A percentile compares a stretch with the other conserved stretches of the same genome.
These are phyloP conservation scores for Galeopsis tetrahit DNA, from an alignment of 257 asterid genomes.

Conservation along the genomic window DNA sequence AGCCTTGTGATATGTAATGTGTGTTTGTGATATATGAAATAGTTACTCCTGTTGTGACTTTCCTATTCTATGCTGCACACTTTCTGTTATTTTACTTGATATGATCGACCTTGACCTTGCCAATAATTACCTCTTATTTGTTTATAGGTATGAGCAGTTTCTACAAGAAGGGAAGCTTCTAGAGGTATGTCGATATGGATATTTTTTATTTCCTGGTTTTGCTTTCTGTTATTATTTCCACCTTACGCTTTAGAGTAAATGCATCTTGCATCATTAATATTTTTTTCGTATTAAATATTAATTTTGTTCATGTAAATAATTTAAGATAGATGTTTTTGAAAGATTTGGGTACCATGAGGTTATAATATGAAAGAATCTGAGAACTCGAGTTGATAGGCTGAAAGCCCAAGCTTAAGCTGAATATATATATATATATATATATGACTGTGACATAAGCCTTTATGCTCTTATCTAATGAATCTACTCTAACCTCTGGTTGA, in stretches of 20 bases:
- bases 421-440: background rate
- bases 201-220: slow-evolving; percentile 10
- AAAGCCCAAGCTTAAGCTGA: slow-evolving; percentile 23
- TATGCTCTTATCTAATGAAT: slow-evolving; percentile 11
- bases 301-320: background rate
- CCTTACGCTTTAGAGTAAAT: slow-evolving; percentile 23
- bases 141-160: slow-evolving; percentile 77
- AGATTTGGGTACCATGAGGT: background rate
- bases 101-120: slow-evolving; percentile 4
- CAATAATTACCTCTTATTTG: slow-evolving; percentile 2
- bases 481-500: slow-evolving; percentile 10
- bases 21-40: slow-evolving; percentile 16
- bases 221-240: background rate
- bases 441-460: background rate
- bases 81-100: background rate
- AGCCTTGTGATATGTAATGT: slow-evolving; percentile 11
- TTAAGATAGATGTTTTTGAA: slow-evolving; percentile 14
- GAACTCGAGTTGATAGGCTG: background rate
- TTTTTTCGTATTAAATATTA: background rate
- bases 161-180: slow-evolving; percentile 84
- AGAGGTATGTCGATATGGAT: slow-evolving; percentile 59
- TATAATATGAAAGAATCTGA: background rate
- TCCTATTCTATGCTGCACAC: slow-evolving; percentile 21
- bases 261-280: slow-evolving; percentile 9
- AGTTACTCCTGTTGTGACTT: slow-evolving; percentile 20